Evolutionary conservation across 2,329 filamentous ascomycete species (phyloP).

Genomic region (Diaporthe destruens): DNA sequence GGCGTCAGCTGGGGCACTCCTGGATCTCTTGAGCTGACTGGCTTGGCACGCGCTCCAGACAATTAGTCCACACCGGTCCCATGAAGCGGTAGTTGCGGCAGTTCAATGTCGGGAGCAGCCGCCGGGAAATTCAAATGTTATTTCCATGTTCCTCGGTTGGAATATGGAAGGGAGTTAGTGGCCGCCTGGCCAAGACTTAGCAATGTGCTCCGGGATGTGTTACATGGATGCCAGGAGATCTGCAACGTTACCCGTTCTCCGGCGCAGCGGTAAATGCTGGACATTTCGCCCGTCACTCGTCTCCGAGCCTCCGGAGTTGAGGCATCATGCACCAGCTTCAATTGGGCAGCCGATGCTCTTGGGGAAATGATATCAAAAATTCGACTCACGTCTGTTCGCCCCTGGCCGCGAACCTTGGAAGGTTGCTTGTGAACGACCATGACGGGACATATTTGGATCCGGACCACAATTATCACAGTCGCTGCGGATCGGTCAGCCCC

Average conservation of each 20-base stretch:
- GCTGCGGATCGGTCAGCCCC: background rate
- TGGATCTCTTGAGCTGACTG: slow-evolving; percentile 9
- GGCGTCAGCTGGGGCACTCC: slow-evolving; percentile 12
- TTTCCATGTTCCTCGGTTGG: slow-evolving; percentile 1
- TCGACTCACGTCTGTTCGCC: background rate
- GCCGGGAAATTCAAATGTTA: slow-evolving; percentile 6
- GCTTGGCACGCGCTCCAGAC: slow-evolving; percentile 26
- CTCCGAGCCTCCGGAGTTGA: slow-evolving; percentile 11
- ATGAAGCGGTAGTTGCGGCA: slow-evolving; percentile 12
- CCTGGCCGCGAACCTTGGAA: background rate
- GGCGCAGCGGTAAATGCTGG: slow-evolving; percentile 13
- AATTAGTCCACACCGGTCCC: slow-evolving; percentile 23
- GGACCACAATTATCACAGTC: background rate
- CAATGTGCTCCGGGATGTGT: background rate
- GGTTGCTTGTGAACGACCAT: background rate
- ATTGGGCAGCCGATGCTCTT: slow-evolving; percentile 19
- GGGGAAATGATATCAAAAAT: slow-evolving; percentile 14
- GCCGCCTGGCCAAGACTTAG: slow-evolving; percentile 15
- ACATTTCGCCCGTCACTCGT: slow-evolving; percentile 15
- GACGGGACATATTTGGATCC: background rate
- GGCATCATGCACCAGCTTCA: background rate
- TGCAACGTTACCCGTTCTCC: slow-evolving; percentile 27
- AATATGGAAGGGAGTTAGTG: background rate
- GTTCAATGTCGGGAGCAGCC: slow-evolving; percentile 31
- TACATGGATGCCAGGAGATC: slow-evolving; percentile 18